Evolutionary conservation across 164 flowering plant genomes (phyloP), one percentile per base, ranked within the genome.

Genomic region (Stephania japonica): DNA sequence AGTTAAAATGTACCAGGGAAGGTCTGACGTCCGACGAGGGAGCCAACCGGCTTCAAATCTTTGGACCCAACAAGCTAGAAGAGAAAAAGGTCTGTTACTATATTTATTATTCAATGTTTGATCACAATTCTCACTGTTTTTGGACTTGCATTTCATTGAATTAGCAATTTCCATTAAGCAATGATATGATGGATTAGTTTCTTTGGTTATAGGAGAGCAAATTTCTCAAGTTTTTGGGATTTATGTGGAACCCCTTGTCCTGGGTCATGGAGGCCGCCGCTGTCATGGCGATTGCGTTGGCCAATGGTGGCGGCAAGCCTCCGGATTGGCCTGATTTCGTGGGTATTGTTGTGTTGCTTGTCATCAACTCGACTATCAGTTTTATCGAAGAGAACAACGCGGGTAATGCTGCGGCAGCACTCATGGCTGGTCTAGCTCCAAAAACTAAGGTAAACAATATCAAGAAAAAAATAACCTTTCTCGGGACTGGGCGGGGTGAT

Each of bases 261-360:
- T 87, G 93, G 93, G 93, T 89, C 77, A 89, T 89, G 93, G 93
- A 89, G 76, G 80, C 82, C 24, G 93, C 93, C 61, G 94, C 94
- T n/a, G 2, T 89, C 12, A 88, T 89, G 94, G 94, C 94, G 27
- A 89, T 89, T 70, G 89, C 75, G 42, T 79, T 89, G 71, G 94
- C 94, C 63, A 90, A 90, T 73, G 94, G 94, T 24, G 88, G 68
- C 65, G 86, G 86, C n/a, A 83, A 73, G 79, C 90, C 91, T 70
- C 94, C 94, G 24, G 94, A 90, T 82, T 90, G 94, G 94, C 94
- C 86, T 74, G 94, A 90, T 75, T 89, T 89, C 59, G 86, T 87
- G 18, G 93, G 93, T 71, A 89, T 89, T 66, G 73, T 86, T 71
- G 85, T 78, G 26, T 76, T 89, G 77, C 75, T 89, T 75, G 69